Percentiles rank a stretch among this genome's conserved stretches.
phyloP scores from a whole-genome alignment of 441 rosid genomes.

The Populus tomentosa region DNA sequence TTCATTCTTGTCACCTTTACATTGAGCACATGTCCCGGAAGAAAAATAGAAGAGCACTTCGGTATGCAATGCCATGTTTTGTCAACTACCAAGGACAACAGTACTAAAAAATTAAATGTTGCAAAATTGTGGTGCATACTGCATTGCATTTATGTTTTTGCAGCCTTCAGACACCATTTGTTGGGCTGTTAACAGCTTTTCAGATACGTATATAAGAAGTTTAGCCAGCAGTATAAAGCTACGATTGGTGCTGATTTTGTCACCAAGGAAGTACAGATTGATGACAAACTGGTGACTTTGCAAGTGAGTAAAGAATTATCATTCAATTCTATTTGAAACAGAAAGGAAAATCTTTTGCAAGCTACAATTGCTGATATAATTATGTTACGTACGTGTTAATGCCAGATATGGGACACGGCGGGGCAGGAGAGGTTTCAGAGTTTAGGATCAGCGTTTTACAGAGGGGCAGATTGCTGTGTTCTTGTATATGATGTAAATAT shows the following conservation, averaged over 20 bases:
- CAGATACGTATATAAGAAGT: slow-evolving; percentile 1
- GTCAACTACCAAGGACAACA: too few species aligned
- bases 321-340: not conserved
- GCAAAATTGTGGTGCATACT: too few species aligned
- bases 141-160: too few species aligned
- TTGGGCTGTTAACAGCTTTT: not conserved
- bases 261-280: too few species aligned
- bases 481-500: slow-evolving; percentile 84
- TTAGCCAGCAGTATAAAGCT: not conserved
- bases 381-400: not conserved
- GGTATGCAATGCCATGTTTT: too few species aligned
- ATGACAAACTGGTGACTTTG: slow-evolving; percentile 56
- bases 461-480: slow-evolving; percentile 97
- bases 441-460: slow-evolving; percentile 81
- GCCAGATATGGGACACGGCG: slow-evolving; percentile 92
- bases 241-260: too few species aligned
- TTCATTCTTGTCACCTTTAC: too few species aligned
- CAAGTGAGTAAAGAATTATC: slow-evolving; percentile 43
- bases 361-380: not conserved
- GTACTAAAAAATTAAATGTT: too few species aligned
- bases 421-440: slow-evolving; percentile 95
- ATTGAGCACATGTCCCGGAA: too few species aligned
- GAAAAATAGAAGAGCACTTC: too few species aligned
- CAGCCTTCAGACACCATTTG: not conserved
- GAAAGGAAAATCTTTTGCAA: not conserved